These are phyloP conservation scores for Imleria badia DNA, from an alignment of 768 basidiomycete species.

Conservation along the genomic window DNA sequence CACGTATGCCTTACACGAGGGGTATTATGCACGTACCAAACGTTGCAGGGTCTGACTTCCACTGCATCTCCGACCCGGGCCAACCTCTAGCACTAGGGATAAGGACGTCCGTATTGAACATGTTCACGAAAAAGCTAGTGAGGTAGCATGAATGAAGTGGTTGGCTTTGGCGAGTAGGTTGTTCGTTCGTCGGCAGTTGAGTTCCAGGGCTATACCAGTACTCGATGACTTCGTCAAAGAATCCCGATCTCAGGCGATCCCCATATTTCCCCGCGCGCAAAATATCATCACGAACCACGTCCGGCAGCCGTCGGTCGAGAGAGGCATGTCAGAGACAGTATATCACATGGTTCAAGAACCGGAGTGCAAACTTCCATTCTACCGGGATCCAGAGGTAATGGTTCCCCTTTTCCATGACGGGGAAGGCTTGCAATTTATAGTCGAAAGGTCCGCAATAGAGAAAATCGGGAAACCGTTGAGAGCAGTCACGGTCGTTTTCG, in stretches of 20 bases:
- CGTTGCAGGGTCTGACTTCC: neutral
- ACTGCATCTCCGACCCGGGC: neutral
- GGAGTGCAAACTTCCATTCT: neutral
- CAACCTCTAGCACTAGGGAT: neutral
- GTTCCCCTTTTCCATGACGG: neutral
- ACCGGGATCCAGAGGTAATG: neutral
- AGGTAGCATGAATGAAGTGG: neutral
- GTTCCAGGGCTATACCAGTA: neutral
- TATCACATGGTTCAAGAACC: neutral
- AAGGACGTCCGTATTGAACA: neutral
- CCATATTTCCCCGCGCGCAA: neutral
- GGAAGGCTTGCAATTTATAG: neutral
- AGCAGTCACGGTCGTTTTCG: neutral
- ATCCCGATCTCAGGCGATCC: neutral
- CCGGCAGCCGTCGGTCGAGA: neutral
- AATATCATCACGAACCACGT: neutral
- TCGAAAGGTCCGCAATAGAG: neutral
- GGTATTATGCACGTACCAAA: neutral
- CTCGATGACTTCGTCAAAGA: neutral
- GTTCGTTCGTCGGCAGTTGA: neutral
- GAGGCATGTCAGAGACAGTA: neutral
- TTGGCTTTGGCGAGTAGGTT: neutral
- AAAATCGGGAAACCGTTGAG: neutral
- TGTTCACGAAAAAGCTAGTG: neutral
- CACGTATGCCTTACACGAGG: neutral